Evolutionary conservation across 129 eudicot genomes (phyloP).

Genomic region (Scalesia atractyloides): DNA sequence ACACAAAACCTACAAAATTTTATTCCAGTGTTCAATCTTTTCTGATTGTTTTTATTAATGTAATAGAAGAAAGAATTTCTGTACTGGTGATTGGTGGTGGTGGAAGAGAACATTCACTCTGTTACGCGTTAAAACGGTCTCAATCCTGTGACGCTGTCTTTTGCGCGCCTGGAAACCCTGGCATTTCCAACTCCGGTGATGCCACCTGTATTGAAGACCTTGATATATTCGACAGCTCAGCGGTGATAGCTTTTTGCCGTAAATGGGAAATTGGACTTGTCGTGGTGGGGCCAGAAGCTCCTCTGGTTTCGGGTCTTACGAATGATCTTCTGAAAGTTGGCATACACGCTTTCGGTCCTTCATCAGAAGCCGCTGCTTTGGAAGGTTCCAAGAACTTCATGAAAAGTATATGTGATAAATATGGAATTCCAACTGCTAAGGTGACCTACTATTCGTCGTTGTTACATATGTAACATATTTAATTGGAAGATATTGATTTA

Average conservation of each 20-base stretch:
- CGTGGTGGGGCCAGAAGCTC: constrained; percentile 95
- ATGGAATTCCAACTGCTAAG: constrained; percentile 90
- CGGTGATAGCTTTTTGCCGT: constrained; percentile 71
- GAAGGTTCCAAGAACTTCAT: constrained; percentile 94
- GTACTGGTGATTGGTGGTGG: constrained; percentile 96
- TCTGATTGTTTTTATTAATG: constrained; percentile 1
- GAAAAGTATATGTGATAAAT: constrained; percentile 86
- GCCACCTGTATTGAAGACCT: constrained; percentile 85
- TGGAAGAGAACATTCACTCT: constrained; percentile 96
- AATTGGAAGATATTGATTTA: too few species aligned
- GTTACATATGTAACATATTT: background rate
- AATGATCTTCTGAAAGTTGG: constrained; percentile 85
- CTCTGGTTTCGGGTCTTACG: constrained; percentile 86
- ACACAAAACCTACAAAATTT: constrained; percentile 10
- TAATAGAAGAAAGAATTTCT: constrained; percentile 59
- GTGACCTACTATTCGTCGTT: constrained; percentile 30
- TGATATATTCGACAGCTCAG: constrained; percentile 64
- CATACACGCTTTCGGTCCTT: constrained; percentile 89
- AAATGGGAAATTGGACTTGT: constrained; percentile 83
- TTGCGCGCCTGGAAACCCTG: constrained; percentile 95
- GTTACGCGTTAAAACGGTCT: constrained; percentile 75
- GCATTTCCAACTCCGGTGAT: constrained; percentile 84
- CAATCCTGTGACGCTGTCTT: constrained; percentile 80
- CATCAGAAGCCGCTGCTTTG: constrained; percentile 90
- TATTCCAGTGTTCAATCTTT: background rate